Percentiles rank a stretch among this genome's conserved stretches.
phyloP scores from a whole-genome alignment of 2,329 filamentous ascomycete genomes.

The Coniochaeta prunicola region DNA sequence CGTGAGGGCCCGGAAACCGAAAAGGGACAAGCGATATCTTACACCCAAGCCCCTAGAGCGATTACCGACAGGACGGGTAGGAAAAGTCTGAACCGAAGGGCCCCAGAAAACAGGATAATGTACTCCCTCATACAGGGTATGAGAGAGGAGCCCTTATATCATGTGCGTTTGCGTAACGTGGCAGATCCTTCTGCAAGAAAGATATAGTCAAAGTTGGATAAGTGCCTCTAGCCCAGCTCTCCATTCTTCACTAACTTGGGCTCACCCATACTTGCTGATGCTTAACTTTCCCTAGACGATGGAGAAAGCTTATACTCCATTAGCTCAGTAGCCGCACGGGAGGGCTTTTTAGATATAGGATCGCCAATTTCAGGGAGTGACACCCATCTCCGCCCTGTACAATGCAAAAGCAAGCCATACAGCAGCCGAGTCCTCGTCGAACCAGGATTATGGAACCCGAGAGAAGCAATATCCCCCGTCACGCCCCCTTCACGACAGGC shows the following conservation, averaged over 20 bases:
- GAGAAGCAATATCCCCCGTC: not conserved
- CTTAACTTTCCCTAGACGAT: not conserved
- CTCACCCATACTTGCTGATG: not conserved
- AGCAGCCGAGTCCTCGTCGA: not conserved
- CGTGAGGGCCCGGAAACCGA: not conserved
- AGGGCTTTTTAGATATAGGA: not conserved
- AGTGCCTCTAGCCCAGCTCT: not conserved
- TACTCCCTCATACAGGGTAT: not conserved
- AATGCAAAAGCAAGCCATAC: not conserved
- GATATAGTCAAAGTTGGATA: slow-evolving; percentile 8
- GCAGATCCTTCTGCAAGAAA: slow-evolving; percentile 7
- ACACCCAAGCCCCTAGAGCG: not conserved
- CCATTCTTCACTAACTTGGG: not conserved
- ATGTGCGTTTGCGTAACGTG: not conserved
- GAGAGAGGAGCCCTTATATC: not conserved
- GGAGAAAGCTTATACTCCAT: not conserved
- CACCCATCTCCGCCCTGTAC: not conserved
- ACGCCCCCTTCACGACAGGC: not conserved
- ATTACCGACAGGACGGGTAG: not conserved
- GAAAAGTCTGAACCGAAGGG: not conserved
- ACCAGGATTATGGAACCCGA: not conserved
- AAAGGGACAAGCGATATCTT: not conserved
- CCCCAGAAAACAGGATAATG: not conserved
- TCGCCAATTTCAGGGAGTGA: not conserved
- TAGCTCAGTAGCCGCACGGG: not conserved